Base-by-base conservation (phyloP, 169 alveolate species). In the Perkinsus marinus region DNA sequence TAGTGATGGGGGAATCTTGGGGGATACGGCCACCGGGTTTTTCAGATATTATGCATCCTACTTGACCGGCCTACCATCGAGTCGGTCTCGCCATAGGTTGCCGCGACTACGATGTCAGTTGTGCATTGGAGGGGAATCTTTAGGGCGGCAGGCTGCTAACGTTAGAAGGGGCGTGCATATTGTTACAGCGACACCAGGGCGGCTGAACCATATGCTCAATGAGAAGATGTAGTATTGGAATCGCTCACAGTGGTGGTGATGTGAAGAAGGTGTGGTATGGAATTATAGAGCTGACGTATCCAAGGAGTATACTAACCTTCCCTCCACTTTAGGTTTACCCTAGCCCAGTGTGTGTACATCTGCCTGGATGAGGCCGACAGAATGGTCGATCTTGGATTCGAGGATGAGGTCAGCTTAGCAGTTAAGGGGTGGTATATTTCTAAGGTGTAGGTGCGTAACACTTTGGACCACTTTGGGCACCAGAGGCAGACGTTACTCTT, bases 321-420 rank as follows among this genome's bases (percentile, higher is more conserved):
- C n/a, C 89, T 43, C 17, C 17, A 10, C 5, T 13, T 26, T 16
- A 96, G 97, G 68, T 95, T 98, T 93, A 93, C 96, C 22, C 94
- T 99, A 93, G 95, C 95, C 91, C 97, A 96, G 90, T 98, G 99
- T 93, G 95, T 95, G 92, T 97, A 94, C 92, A 95, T 98, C 92
- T 98, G 98, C 37, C 94, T 99, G 79, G 99, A 99, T 94, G 99
- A 99, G 94, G 99, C 99, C 7, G 99, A 99, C 95, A 93, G 97
- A 90, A 94, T 98, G 97, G 95, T 98, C 38, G 99, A 98, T 93
- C 93, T 96, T 96, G 99, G 99, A 0, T 99, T 99, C 92, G 99
- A 98, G 94, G 98, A 97, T 90, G 99, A 98, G 92, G 97, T 98
- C 26, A 13, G 5, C 7, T 16, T 30, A 26, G 79, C 5, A 57